A percentile compares a stretch with the other conserved stretches of the same genome.
phyloP scores from a whole-genome alignment of 805 yeast species.

The Clavispora santaluciae region DNA sequence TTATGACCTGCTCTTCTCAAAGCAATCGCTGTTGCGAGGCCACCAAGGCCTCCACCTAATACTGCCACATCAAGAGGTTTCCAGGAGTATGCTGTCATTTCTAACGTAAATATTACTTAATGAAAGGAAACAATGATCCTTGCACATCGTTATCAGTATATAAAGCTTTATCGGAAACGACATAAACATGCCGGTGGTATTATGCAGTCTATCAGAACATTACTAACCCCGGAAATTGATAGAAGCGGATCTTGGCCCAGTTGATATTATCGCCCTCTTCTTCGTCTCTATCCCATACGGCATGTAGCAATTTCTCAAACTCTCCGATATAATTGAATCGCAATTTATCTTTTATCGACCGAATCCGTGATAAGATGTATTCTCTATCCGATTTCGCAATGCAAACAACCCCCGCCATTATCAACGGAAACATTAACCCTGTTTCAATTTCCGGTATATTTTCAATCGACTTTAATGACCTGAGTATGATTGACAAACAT shows the following conservation, averaged over 20 bases:
- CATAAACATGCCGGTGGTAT: neutral
- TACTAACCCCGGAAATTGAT: slow-evolving; percentile 25
- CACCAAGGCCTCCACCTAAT: slow-evolving; percentile 11
- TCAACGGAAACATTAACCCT: slow-evolving; percentile 22
- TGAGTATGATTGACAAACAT: slow-evolving; percentile 19
- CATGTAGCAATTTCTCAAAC: slow-evolving; percentile 19
- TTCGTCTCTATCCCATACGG: slow-evolving; percentile 21
- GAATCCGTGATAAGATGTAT: slow-evolving; percentile 16
- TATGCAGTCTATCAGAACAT: slow-evolving; percentile 17
- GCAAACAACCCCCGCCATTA: slow-evolving; percentile 26
- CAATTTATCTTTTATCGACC: slow-evolving; percentile 15
- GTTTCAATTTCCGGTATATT: slow-evolving; percentile 20
- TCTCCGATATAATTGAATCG: slow-evolving; percentile 22
- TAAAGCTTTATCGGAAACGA: neutral
- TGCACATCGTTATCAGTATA: neutral
- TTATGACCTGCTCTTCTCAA: slow-evolving; percentile 7
- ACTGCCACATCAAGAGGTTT: slow-evolving; percentile 13
- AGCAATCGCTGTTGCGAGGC: slow-evolving; percentile 7
- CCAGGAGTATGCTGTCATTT: slow-evolving; percentile 1
- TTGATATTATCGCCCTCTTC: slow-evolving; percentile 16
- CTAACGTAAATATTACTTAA: neutral
- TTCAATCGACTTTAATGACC: slow-evolving; percentile 17
- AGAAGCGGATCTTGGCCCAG: slow-evolving; percentile 26
- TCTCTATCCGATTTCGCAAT: slow-evolving; percentile 15
- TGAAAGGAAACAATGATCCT: neutral